A percentile compares a stretch with the other conserved stretches of the same genome.
phyloP scores from a whole-genome alignment of 192 early-diverging fungal genomes.

The Linnemannia hyalina region DNA sequence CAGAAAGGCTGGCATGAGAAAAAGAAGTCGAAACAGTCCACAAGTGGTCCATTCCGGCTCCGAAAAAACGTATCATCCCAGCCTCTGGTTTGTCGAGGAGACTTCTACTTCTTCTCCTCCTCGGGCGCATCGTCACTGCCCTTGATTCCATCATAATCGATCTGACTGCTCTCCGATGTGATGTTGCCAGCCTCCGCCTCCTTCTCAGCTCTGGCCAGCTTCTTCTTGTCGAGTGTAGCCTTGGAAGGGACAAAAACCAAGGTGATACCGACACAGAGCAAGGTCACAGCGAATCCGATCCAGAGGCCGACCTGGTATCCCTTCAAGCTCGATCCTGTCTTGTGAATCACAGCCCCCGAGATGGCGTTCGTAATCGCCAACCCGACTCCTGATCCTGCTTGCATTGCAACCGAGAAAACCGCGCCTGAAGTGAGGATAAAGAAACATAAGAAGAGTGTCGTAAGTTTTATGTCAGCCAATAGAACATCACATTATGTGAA shows the following conservation, averaged over 20 bases:
- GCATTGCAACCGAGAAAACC: conserved; percentile 57
- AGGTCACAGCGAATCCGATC: conserved; percentile 49
- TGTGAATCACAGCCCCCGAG: conserved; percentile 46
- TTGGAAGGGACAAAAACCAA: conserved; percentile 51
- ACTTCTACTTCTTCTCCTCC: not conserved
- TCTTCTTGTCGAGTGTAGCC: conserved; percentile 45
- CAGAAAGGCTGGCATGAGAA: conserved; percentile 23
- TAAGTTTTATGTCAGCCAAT: not conserved
- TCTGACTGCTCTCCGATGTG: not conserved
- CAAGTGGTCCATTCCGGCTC: not conserved
- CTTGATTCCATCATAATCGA: not conserved
- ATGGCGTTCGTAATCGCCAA: conserved; percentile 58
- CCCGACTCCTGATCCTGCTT: conserved; percentile 57
- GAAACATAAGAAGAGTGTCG: not conserved
- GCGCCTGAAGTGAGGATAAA: conserved; percentile 20
- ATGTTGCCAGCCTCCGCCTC: not conserved
- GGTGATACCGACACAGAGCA: conserved; percentile 47
- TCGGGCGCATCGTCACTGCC: not conserved
- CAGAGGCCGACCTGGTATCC: conserved; percentile 52
- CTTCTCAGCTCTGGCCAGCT: conserved; percentile 18
- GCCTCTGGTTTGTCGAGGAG: not conserved
- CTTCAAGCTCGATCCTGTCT: conserved; percentile 37
- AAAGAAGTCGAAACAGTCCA: conserved; percentile 15
- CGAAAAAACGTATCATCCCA: conserved; percentile 47
- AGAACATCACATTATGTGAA: not conserved